Base-by-base conservation (phyloP, 2,329 filamentous ascomycete genomes). In the Aspergillus transmontanensis region DNA sequence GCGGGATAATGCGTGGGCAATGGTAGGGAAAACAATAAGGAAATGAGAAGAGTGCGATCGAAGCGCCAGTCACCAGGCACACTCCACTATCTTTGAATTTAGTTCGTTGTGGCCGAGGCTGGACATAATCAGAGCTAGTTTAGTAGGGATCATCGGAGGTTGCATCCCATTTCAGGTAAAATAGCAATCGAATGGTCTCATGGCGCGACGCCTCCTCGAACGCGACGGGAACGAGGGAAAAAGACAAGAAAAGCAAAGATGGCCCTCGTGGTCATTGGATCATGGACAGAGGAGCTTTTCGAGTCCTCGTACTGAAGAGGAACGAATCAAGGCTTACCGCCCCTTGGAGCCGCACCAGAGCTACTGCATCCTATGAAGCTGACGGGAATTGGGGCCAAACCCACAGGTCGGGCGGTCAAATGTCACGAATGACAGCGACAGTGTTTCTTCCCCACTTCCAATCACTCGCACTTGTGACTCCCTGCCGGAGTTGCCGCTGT, bases 191-290 rank as follows among this genome's bases (percentile, higher is more conserved):
- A 36, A 26, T 16, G 5, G 32, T 55, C 10, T 55, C 51, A 41
- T 55, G 19, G n/a, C 10, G 36, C 11, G 30, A 21, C 19, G 32
- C 14, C 51, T 55, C 51, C 12, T 55, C 34, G 6, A n/a, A n/a
- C 30, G 32, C n/a, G 21, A 55, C 30, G 4, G 28, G 9, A 53
- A 26, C 7, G 7, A 43, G 58, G 55, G 28, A 23, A 61, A 55
- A 58, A 43, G 59, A 60, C 51, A 51, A 59, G 61, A 43, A 43
- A 50, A 36, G 53, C 55, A 55, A 60, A 32, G 45, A 50, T 54
- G 58, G 19, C 16, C 6, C 39, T 41, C 34, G 48, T 46, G 32
- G 57, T n/a, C 28, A 51, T 51, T 51, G 9, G 28, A 21, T 48
- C 23, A 10, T 48, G 21, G 21, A 26, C 11, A 48, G 21, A 30